Evolutionary conservation across 75 land plant genomes (phyloP).

Genomic region (Cunninghamia lanceolata): DNA sequence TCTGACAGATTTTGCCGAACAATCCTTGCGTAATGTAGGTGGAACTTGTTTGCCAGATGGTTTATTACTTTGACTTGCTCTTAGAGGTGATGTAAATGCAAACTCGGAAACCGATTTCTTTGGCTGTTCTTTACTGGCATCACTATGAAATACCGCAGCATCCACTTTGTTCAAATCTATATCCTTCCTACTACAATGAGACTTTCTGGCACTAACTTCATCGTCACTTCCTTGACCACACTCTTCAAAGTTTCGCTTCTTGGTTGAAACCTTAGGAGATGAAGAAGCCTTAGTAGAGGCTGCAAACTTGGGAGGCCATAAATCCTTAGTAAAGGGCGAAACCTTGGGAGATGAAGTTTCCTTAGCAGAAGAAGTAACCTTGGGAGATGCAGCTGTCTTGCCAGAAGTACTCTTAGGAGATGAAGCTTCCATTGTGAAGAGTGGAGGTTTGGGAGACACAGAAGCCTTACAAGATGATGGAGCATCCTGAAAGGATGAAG

Average conservation of each 20-base stretch:
- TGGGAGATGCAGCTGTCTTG: background rate
- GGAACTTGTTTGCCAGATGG: background rate
- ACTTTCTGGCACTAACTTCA: background rate
- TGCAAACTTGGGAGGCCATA: background rate
- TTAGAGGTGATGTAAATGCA: background rate
- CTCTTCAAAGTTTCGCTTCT: background rate
- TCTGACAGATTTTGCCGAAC: constrained; percentile 1
- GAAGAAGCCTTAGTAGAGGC: background rate
- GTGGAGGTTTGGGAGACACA: background rate
- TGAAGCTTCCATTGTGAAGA: background rate
- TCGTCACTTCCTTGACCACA: background rate
- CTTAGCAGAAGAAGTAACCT: background rate
- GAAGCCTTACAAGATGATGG: background rate
- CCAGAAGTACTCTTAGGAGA: background rate
- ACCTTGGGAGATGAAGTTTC: background rate
- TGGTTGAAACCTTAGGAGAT: background rate
- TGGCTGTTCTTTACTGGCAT: background rate
- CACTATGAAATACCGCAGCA: background rate
- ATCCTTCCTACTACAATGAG: background rate
- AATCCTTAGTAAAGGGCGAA: background rate
- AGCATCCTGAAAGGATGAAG: background rate
- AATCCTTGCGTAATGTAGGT: background rate
- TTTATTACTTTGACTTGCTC: background rate
- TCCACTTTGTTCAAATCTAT: background rate
- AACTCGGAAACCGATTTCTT: background rate